These are phyloP conservation scores for Rhodosporidiobolus odoratus DNA, from an alignment of 768 basidiomycete genomes.

Conservation along the genomic window DNA sequence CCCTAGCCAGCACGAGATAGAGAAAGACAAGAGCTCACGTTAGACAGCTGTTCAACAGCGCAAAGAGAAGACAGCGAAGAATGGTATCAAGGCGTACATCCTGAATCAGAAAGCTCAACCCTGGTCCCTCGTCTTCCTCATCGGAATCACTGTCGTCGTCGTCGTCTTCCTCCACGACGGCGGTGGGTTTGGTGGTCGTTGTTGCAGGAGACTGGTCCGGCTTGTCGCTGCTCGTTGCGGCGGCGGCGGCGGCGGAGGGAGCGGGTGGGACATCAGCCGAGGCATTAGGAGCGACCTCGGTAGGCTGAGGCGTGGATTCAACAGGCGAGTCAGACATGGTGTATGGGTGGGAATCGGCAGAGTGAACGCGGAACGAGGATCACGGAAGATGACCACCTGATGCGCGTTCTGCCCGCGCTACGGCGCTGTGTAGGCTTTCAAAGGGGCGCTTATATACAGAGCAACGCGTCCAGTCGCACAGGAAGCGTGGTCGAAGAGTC, in stretches of 20 bases:
- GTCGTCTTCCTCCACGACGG: constrained; percentile 13
- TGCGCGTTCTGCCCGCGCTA: no score
- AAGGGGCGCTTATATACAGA: no score
- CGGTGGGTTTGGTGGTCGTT: neutral
- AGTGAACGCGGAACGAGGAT: neutral
- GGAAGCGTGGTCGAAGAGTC: no score
- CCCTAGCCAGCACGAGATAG: no score
- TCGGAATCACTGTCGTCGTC: constrained; percentile 22
- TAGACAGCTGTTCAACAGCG: neutral
- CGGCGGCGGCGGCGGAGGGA: neutral
- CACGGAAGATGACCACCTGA: neutral
- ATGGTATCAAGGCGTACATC: constrained; percentile 17
- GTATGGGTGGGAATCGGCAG: neutral
- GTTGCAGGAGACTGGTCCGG: neutral
- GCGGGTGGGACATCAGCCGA: neutral
- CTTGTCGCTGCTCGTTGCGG: neutral
- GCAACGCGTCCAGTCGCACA: no score
- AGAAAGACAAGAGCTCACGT: no score
- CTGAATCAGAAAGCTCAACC: constrained; percentile 26
- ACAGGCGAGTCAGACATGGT: constrained; percentile 12
- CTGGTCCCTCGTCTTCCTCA: constrained; percentile 33
- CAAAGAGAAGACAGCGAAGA: neutral
- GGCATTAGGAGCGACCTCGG: neutral
- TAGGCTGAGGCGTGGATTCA: neutral
- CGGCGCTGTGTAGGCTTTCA: no score